Conservation (phyloP, 2,329 filamentous ascomycete genomes). For the Cordyceps javanica region DNA sequence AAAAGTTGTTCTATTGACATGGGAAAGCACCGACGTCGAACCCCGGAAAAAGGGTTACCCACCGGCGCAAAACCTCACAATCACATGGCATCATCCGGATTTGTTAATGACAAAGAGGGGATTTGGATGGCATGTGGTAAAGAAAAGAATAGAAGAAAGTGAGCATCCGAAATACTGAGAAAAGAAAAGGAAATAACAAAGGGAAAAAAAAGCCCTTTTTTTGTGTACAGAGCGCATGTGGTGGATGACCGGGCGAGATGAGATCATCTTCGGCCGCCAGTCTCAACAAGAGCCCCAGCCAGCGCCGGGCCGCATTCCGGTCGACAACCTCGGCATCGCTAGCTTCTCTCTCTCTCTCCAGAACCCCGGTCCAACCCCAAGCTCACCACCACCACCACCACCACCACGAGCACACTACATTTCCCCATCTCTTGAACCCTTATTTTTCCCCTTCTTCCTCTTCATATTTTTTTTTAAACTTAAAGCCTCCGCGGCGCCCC, state of each 20-base stretch:
- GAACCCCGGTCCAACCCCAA: background rate
- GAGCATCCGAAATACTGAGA: no score
- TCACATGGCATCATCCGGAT: no score
- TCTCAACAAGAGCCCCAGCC: background rate
- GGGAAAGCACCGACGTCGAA: no score
- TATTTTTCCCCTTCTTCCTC: background rate
- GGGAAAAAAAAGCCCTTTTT: background rate
- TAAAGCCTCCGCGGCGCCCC: no score
- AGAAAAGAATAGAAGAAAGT: no score
- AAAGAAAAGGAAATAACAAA: background rate
- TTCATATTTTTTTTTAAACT: no score
- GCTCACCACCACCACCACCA: background rate
- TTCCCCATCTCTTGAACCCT: background rate
- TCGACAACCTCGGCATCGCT: slow-evolving; percentile 1
- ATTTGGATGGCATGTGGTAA: no score
- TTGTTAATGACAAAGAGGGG: no score
- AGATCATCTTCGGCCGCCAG: background rate
- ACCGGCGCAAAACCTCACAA: no score
- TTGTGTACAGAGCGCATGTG: background rate
- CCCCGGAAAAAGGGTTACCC: no score
- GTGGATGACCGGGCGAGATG: background rate
- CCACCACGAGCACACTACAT: no score
- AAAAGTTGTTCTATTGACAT: no score
- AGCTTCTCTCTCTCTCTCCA: background rate
- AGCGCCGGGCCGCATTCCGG: background rate